A percentile compares a stretch with the other conserved stretches of the same genome.
These are phyloP conservation scores for Kodamaea plutei DNA, from an alignment of 1,139 yeast genomes.

Conservation along the genomic window DNA sequence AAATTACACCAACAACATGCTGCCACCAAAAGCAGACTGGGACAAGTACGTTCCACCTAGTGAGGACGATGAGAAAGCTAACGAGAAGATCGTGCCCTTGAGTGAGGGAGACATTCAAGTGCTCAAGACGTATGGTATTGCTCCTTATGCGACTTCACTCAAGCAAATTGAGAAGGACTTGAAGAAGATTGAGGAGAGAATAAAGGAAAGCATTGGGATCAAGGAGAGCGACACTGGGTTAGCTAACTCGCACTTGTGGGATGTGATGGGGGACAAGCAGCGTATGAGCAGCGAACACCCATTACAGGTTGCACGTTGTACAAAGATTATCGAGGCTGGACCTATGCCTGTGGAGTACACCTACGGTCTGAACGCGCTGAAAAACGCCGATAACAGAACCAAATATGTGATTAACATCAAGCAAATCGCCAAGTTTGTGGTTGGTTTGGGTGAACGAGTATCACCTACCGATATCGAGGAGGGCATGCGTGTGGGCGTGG, in stretches of 20 bases:
- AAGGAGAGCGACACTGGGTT: constrained; percentile 95
- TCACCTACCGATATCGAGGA: constrained; percentile 98
- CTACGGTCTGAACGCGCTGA: constrained; percentile 30
- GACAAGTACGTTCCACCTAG: constrained; percentile 88
- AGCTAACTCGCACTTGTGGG: constrained; percentile 96
- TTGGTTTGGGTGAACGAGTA: constrained; percentile 92
- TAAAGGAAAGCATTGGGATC: constrained; percentile 90
- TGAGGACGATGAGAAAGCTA: constrained; percentile 59
- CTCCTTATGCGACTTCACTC: constrained; percentile 83
- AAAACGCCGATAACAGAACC: constrained; percentile 75
- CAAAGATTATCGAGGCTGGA: constrained; percentile 79
- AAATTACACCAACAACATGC: constrained; percentile 34
- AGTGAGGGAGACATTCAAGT: constrained; percentile 97
- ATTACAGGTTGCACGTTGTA: constrained; percentile 96
- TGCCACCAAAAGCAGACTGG: constrained; percentile 94
- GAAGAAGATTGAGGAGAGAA: constrained; percentile 74
- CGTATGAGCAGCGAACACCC: constrained; percentile 93
- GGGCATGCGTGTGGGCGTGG: constrained; percentile 99
- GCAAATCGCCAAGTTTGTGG: constrained; percentile 97
- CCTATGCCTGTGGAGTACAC: constrained; percentile 32
- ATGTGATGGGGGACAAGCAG: constrained; percentile 92
- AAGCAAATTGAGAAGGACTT: constrained; percentile 83
- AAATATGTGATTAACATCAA: constrained; percentile 95
- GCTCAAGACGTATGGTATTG: constrained; percentile 93
- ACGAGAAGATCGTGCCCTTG: constrained; percentile 79